Evolutionary conservation across 2,329 filamentous ascomycete species (phyloP), one percentile per base, ranked within the genome.

Genomic region (Pseudogymnoascus destructans): DNA sequence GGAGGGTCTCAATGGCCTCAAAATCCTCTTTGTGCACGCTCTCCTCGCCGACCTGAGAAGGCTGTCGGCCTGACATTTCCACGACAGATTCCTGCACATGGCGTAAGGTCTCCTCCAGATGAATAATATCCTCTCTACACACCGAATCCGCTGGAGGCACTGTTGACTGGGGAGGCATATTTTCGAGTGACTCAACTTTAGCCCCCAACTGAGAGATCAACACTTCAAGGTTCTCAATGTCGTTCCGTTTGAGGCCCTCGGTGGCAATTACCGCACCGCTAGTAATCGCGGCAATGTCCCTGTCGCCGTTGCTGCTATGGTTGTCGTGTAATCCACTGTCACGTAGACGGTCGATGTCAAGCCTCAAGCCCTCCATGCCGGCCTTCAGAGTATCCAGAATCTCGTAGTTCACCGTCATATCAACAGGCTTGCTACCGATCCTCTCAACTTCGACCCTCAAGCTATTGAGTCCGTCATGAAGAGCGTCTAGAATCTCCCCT

Each of bases 1-100:
- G 77, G 55, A 97, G 83, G 0, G 87, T 95, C 70, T 96, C 92
- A 60, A 97, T 91, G 9, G 89, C 89, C 61, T 92, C 83, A 0
- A 91, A 88, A 65, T 97, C 91, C 63, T 95, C 89, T 68, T 88
- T 88, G 30, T 78, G 82, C 5, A 86, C 84, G 2, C 77, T 70
- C 35, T 83, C 81, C 40, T 67, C 65, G 42, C 66, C 61, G 4
- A 61, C 55, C 10, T 35, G 25, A 13, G 61, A 52, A 8, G 33
- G 70, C 58, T 72, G 73, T n/a, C 73, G 69, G 64, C 76, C 65
- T 64, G 77, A 66, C 60, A 80, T 68, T 23, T 73, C 73, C 59
- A 77, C 73, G n/a, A 87, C 74, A 7, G 78, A 76, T 9, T 77
- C 77, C 61, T 86, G 81, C 13, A 91, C 69, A 40, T 70, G 73